A percentile compares a stretch with the other conserved stretches of the same genome.
phyloP scores from a whole-genome alignment of 2,329 filamentous ascomycete genomes.

The Penicillium italicum region DNA sequence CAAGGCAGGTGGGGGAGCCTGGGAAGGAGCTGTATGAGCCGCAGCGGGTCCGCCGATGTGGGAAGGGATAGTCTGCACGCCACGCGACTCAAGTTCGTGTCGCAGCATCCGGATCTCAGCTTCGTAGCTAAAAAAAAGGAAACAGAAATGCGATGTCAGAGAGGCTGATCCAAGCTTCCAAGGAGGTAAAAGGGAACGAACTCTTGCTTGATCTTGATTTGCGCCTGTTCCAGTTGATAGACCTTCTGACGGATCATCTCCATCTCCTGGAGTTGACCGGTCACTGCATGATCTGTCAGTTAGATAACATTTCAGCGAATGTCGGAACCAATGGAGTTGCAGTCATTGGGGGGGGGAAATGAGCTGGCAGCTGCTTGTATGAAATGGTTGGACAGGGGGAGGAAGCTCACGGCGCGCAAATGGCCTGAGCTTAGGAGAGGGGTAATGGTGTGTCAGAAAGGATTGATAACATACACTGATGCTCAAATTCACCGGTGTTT shows the following conservation, averaged over 20 bases:
- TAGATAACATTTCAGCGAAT: slow-evolving; percentile 24
- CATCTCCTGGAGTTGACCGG: slow-evolving; percentile 89
- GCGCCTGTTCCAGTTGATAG: slow-evolving; percentile 85
- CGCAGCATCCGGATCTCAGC: slow-evolving; percentile 82
- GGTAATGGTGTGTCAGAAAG: background rate
- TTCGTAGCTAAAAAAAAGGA: slow-evolving; percentile 66
- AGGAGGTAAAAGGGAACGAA: slow-evolving; percentile 49
- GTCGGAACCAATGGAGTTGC: slow-evolving; percentile 13
- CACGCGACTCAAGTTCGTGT: slow-evolving; percentile 76
- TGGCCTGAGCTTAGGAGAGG: background rate
- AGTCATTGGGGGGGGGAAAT: slow-evolving; percentile 10
- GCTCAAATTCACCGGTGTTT: slow-evolving; percentile 81
- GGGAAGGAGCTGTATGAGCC: slow-evolving; percentile 74
- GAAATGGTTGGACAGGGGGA: background rate
- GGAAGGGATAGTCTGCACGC: slow-evolving; percentile 61
- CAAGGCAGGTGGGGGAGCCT: slow-evolving; percentile 79
- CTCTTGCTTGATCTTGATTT: slow-evolving; percentile 87
- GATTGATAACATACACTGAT: slow-evolving; percentile 70
- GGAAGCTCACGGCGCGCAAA: background rate
- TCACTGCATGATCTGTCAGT: slow-evolving; percentile 57
- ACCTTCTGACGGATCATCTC: slow-evolving; percentile 91
- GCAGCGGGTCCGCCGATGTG: slow-evolving; percentile 62
- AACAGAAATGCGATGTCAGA: slow-evolving; percentile 11
- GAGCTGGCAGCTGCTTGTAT: slow-evolving; percentile 8
- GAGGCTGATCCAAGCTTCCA: background rate